phyloP scores from a whole-genome alignment of 306 rosid genomes.

The Cicer pinnatifidum region DNA sequence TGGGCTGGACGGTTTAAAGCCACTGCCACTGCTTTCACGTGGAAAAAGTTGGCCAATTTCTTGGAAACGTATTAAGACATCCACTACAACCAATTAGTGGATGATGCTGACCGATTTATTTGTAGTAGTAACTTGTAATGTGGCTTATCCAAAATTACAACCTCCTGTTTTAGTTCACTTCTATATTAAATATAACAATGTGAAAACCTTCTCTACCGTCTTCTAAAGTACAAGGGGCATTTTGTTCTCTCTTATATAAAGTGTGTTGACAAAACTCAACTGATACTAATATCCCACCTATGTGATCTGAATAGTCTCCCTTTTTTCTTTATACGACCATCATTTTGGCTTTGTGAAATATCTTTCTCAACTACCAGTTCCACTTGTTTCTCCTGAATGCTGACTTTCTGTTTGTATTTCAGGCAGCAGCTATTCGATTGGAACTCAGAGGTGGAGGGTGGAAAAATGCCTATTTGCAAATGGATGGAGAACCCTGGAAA shows the following conservation, averaged over 20 bases:
- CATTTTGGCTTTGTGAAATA: conserved; percentile 28
- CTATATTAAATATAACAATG: not conserved
- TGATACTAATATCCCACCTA: conserved; percentile 5
- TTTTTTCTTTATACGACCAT: conserved; percentile 7
- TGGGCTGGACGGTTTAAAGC: conserved; percentile 11
- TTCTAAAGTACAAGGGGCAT: not conserved
- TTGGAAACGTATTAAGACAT: not conserved
- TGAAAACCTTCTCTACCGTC: conserved; percentile 15
- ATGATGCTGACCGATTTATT: not conserved
- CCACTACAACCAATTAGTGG: conserved; percentile 7
- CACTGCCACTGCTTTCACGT: conserved; percentile 6
- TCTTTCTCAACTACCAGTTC: conserved; percentile 23
- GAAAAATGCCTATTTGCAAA: conserved; percentile 79
- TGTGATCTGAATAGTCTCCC: conserved; percentile 24
- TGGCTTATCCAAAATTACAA: conserved; percentile 9
- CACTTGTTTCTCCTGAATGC: conserved; percentile 30
- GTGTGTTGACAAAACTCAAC: not conserved
- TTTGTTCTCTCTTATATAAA: no score
- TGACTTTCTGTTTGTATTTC: conserved; percentile 43
- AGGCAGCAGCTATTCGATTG: conserved; percentile 92
- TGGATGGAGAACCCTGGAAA: conserved; percentile 99
- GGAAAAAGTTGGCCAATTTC: not conserved
- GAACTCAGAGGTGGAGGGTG: conserved; percentile 94
- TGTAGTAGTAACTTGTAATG: not conserved
- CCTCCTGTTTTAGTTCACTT: conserved; percentile 23